Percentiles rank a stretch among this genome's conserved stretches.
Conservation (phyloP, 495 filamentous ascomycete genomes). For the Pseudevernia furfuracea region DNA sequence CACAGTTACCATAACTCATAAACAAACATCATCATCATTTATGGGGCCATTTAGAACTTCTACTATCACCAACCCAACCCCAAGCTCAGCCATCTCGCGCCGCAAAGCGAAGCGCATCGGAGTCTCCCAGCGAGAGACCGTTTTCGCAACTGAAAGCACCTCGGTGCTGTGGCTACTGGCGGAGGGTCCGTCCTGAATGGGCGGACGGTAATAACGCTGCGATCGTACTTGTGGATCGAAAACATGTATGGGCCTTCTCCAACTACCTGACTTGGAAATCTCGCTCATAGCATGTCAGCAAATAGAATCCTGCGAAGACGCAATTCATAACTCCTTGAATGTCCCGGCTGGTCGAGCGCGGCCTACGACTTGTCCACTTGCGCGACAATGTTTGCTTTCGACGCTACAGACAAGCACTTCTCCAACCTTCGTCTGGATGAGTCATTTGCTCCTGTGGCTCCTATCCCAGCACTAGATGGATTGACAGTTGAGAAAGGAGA, state of each 20-base stretch:
- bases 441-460: neutral
- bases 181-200: constrained; percentile 51
- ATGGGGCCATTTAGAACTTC: constrained; percentile 23
- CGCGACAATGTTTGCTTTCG: constrained; percentile 17
- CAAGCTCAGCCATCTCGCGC: constrained; percentile 1
- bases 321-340: neutral
- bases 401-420: constrained; percentile 16
- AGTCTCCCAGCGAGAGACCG: neutral
- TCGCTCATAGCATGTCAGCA: neutral
- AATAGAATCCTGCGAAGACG: neutral
- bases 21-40: constrained; percentile 18
- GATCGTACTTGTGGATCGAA: constrained; percentile 11
- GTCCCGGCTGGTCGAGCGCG: neutral
- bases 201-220: constrained; percentile 45
- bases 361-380: neutral
- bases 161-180: constrained; percentile 47
- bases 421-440: neutral
- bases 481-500: neutral
- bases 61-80: neutral
- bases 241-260: neutral
- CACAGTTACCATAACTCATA: neutral
- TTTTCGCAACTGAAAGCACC: constrained; percentile 11
- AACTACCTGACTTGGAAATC: neutral
- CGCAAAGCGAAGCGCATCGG: constrained; percentile 8
- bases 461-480: neutral